Percentiles rank a stretch among this genome's conserved stretches.
These are phyloP conservation scores for Fusarium sp. DNA, from an alignment of 2,329 filamentous ascomycete genomes.

Conservation along the genomic window DNA sequence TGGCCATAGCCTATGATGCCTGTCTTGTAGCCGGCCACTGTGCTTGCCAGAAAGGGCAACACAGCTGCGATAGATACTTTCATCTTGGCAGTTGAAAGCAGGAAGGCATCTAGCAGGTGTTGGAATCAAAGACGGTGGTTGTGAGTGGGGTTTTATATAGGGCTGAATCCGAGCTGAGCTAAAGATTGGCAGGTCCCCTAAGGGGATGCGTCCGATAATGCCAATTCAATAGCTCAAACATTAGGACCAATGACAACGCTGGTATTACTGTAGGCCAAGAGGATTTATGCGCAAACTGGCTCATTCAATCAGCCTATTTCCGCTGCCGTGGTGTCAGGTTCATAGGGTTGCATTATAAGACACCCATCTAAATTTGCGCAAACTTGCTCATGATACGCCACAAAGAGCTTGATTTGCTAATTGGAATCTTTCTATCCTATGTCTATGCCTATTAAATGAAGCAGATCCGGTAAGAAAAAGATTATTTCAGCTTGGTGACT, in stretches of 20 bases:
- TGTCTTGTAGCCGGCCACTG: neutral
- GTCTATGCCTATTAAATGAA: rapidly evolving
- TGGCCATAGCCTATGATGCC: neutral
- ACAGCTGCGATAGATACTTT: rapidly evolving
- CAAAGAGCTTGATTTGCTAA: too few species aligned
- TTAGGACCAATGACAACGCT: rapidly evolving
- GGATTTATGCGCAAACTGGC: neutral
- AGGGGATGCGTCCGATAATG: rapidly evolving
- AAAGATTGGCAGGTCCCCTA: neutral
- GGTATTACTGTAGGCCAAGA: neutral
- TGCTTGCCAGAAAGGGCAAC: rapidly evolving
- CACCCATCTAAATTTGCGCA: neutral
- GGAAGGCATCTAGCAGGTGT: too few species aligned
- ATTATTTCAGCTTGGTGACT: neutral
- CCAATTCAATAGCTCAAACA: neutral
- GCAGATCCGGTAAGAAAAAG: rapidly evolving
- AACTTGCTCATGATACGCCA: neutral
- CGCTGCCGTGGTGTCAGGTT: neutral
- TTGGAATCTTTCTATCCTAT: too few species aligned
- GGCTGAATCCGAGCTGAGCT: neutral
- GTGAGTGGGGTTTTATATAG: neutral
- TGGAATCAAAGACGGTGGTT: too few species aligned
- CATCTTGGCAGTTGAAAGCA: neutral
- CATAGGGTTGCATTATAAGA: neutral
- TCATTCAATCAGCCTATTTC: neutral